A percentile compares a stretch with the other conserved stretches of the same genome.
Evolutionary conservation across 2,329 filamentous ascomycete species (phyloP).

Genomic region (Pseudocercospora cruenta): DNA sequence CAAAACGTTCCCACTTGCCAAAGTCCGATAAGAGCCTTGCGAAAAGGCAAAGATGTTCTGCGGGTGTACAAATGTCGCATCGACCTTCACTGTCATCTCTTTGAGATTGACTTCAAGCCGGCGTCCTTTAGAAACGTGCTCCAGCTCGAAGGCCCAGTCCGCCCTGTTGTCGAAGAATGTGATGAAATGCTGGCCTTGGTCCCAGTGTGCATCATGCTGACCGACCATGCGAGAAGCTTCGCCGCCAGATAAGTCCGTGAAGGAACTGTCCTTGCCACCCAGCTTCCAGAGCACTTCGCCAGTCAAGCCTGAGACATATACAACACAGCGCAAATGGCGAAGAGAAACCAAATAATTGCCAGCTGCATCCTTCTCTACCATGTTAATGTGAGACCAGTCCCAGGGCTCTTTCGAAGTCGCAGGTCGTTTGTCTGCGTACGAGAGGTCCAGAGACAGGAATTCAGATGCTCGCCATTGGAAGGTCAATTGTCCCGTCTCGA

Average conservation of each 20-base stretch:
- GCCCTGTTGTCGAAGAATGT: conserved; percentile 34
- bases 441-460: conserved; percentile 53
- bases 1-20: conserved; percentile 57
- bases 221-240: conserved; percentile 45
- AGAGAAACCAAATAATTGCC: conserved; percentile 60
- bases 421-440: conserved; percentile 38
- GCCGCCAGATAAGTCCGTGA: conserved; percentile 32
- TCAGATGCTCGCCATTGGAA: conserved; percentile 63
- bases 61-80: conserved; percentile 32
- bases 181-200: conserved; percentile 42
- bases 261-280: conserved; percentile 36
- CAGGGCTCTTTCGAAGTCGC: conserved; percentile 50
- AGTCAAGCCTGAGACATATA: conserved; percentile 43
- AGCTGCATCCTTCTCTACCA: conserved; percentile 54
- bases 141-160: conserved; percentile 32
- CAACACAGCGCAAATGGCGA: conserved; percentile 53
- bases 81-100: conserved; percentile 33
- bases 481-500: conserved; percentile 56
- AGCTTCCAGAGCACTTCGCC: conserved; percentile 58
- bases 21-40: conserved; percentile 56
- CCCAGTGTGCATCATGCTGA: conserved; percentile 57
- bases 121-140: conserved; percentile 27
- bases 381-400: conserved; percentile 62
- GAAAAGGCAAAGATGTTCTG: conserved; percentile 49
- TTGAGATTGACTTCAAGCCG: conserved; percentile 30